Evolutionary conservation across 2,329 filamentous ascomycete species (phyloP).

Genomic region (Colletotrichum tanaceti): DNA sequence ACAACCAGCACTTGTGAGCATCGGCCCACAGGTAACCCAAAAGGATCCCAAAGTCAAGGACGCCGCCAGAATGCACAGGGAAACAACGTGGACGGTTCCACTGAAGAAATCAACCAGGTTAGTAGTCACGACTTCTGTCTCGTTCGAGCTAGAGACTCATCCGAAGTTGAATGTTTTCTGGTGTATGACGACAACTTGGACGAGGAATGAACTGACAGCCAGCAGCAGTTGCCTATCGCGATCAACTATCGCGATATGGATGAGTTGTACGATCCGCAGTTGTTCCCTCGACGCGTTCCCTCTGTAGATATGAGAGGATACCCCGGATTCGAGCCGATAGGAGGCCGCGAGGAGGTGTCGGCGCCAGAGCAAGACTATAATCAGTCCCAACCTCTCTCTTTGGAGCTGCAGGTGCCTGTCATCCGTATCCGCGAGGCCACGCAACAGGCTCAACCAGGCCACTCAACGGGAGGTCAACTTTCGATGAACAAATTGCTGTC

Average conservation of each 20-base stretch:
- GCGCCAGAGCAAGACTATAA: background rate
- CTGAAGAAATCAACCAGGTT: background rate
- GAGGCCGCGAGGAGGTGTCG: too few relatives aligned
- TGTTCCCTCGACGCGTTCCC: background rate
- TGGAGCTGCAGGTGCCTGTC: background rate
- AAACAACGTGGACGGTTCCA: background rate
- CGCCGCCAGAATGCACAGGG: background rate
- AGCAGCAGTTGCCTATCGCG: background rate
- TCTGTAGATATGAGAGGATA: background rate
- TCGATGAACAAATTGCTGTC: background rate
- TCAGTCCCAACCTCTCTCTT: background rate
- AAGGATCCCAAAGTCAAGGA: background rate
- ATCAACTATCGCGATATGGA: constrained; percentile 1
- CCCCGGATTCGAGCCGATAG: background rate
- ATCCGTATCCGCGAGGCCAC: background rate
- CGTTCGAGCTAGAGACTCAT: background rate
- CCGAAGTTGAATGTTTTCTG: background rate
- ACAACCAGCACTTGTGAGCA: background rate
- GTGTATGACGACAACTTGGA: background rate
- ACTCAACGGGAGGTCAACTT: too few relatives aligned
- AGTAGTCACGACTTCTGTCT: background rate
- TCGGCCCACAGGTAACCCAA: background rate
- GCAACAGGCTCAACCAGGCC: background rate
- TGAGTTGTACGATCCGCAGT: background rate
- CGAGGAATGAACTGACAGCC: background rate